Evolutionary conservation across 108 stramenopile species (phyloP).

Genomic region (Fragilaria crotonensis): DNA sequence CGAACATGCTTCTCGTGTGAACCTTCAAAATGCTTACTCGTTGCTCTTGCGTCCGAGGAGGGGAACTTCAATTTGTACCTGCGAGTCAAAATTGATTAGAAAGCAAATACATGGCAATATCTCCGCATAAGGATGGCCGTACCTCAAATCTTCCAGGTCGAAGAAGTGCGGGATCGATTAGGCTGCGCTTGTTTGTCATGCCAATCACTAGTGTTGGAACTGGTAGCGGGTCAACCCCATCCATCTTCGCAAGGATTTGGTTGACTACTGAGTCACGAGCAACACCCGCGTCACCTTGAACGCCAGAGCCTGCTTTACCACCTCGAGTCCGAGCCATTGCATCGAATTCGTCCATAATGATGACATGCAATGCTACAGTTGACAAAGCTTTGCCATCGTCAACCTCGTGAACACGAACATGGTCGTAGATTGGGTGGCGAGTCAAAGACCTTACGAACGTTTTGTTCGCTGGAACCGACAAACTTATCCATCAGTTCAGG

Average conservation of each 20-base stretch:
- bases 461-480: constrained; percentile 80
- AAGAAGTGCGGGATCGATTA: constrained; percentile 80
- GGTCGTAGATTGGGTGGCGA: constrained; percentile 68
- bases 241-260: constrained; percentile 90
- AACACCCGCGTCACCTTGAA: constrained; percentile 90
- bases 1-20: constrained; percentile 65
- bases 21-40: constrained; percentile 69
- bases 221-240: constrained; percentile 78
- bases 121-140: background rate
- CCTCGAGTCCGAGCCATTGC: constrained; percentile 80
- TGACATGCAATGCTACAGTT: constrained; percentile 52
- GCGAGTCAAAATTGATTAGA: constrained; percentile 71
- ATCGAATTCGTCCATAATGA: constrained; percentile 94
- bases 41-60: constrained; percentile 60
- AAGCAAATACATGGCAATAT: no score
- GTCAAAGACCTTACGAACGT: constrained; percentile 76
- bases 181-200: constrained; percentile 86
- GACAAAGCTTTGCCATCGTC: constrained; percentile 56
- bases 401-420: constrained; percentile 33
- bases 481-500: constrained; percentile 81
- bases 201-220: constrained; percentile 90
- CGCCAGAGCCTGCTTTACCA: constrained; percentile 55
- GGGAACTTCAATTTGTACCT: constrained; percentile 85
- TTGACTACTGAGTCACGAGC: constrained; percentile 91
- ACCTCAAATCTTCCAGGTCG: constrained; percentile 70